These are phyloP conservation scores for Entonaema liquescens DNA, from an alignment of 495 filamentous ascomycete genomes.

Conservation along the genomic window DNA sequence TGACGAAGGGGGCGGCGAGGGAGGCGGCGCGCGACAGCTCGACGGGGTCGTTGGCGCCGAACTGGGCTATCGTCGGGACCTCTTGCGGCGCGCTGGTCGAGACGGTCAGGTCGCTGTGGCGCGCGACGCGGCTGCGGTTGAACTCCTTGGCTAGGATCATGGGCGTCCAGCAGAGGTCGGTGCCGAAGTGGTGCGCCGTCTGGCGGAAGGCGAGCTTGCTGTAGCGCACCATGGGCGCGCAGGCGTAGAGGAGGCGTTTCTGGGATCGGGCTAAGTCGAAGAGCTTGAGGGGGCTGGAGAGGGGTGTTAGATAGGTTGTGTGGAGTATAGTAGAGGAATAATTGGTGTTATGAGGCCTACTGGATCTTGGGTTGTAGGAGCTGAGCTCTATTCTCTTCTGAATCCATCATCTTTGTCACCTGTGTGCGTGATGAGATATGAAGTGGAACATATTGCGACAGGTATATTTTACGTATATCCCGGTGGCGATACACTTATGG, in stretches of 20 bases:
- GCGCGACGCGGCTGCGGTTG: conserved; percentile 64
- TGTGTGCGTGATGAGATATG: not conserved
- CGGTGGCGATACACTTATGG: not conserved
- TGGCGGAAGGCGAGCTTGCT: conserved; percentile 72
- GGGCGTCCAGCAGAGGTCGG: conserved; percentile 72
- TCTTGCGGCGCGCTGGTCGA: conserved; percentile 32
- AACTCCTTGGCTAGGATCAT: conserved; percentile 80
- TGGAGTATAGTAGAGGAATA: not conserved
- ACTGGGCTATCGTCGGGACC: conserved; percentile 69
- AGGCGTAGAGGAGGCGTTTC: conserved; percentile 62
- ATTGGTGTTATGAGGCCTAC: too few relatives aligned
- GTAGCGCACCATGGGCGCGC: conserved; percentile 76
- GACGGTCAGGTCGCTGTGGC: conserved; percentile 63
- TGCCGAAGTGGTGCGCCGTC: conserved; percentile 65
- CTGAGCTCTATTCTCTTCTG: conserved; percentile 28
- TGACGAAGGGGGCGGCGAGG: conserved; percentile 65
- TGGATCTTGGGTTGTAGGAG: conserved; percentile 37
- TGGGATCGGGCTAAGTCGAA: conserved; percentile 64
- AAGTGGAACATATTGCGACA: conserved; percentile 8
- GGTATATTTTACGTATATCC: not conserved
- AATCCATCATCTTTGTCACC: conserved; percentile 36
- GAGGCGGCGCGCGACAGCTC: conserved; percentile 69
- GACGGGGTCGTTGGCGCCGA: conserved; percentile 62
- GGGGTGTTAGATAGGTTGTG: conserved; percentile 14
- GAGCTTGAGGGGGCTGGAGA: conserved; percentile 63